Evolutionary conservation across 1,139 yeast genomes (phyloP).

Genomic region (Lodderomyces orthopsilosis): DNA sequence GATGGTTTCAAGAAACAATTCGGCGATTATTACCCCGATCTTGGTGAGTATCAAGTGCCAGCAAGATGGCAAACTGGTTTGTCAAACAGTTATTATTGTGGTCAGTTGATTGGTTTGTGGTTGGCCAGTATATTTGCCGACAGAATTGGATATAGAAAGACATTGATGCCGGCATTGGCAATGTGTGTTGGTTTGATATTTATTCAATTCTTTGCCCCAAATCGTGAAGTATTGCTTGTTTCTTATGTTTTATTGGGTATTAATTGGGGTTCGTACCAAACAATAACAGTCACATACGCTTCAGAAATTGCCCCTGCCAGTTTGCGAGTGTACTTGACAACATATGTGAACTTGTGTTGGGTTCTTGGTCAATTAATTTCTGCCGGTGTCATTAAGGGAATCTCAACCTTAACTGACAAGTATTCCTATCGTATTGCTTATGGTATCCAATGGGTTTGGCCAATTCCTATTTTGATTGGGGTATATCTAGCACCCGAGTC

Average conservation of each 20-base stretch:
- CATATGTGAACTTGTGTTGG: conserved; percentile 48
- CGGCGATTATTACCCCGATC: conserved; percentile 26
- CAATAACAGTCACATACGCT: conserved; percentile 49
- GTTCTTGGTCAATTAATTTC: conserved; percentile 51
- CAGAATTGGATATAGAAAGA: conserved; percentile 44
- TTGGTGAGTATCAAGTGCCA: conserved; percentile 35
- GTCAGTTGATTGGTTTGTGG: conserved; percentile 46
- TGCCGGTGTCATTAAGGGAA: conserved; percentile 43
- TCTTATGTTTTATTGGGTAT: conserved; percentile 49
- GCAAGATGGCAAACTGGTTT: conserved; percentile 49
- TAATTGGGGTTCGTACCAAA: conserved; percentile 54
- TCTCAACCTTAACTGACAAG: conserved; percentile 24
- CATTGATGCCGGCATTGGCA: conserved; percentile 36
- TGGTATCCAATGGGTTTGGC: conserved; percentile 63
- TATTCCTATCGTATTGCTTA: conserved; percentile 39
- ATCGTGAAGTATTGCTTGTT: conserved; percentile 35
- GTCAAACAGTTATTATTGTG: conserved; percentile 42
- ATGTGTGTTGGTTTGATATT: conserved; percentile 42
- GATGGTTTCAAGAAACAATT: conserved; percentile 35
- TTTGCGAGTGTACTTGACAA: conserved; percentile 47
- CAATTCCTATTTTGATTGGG: conserved; percentile 42
- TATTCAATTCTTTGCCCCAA: conserved; percentile 48
- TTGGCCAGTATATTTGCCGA: conserved; percentile 46
- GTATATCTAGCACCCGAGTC: conserved; percentile 40
- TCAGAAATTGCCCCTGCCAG: conserved; percentile 52